Base-by-base conservation (phyloP, 805 yeast genomes). In the Henningerozyma blattae region DNA sequence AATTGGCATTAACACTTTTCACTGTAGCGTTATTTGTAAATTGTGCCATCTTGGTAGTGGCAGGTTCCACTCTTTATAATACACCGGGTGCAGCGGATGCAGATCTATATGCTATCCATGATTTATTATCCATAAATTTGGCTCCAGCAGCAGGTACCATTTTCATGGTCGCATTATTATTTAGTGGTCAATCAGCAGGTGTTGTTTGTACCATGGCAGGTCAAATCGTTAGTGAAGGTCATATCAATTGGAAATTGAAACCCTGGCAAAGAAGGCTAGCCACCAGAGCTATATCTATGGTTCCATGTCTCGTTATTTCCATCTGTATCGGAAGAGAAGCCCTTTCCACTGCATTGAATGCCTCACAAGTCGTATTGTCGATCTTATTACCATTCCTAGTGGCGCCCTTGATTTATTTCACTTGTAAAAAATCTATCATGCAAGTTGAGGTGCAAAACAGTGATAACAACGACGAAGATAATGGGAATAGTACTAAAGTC, bases 181-280 rank as follows among this genome's bases (percentile, higher is more conserved):
- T 82, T 38, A 78, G 91, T 37, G 95, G 95, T 5, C 86, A 82
- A 48, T 78, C 87, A 30, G 95, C 95, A 0, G 94, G 95, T 32
- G 75, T 87, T 28, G 87, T 86, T 2, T 86, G 95, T 54, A 87
- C 96, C 0, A 79, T 87, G 61, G 84, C 94, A 0, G 95, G 95
- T 8, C 94, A 87, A 56, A 76, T 87, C 45, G 95, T 87, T 2
- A 72, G 85, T 44, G 96, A 87, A 54, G 96, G 96, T 1, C 89
- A 83, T 48, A 62, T 87, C 27, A 70, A 76, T 34, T 86, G 95
- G 95, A 73, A 70, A 2, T 43, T 83, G 28, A 68, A 65, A 40
- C 95, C 95, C 3, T 78, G 94, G 82, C 48, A 77, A 32, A 68
- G 95, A 51, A 65, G 95, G 42, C 50, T 87, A 8, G 64, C 76